Base-by-base conservation (phyloP, 495 filamentous ascomycete species). In the Glonium stellatum region DNA sequence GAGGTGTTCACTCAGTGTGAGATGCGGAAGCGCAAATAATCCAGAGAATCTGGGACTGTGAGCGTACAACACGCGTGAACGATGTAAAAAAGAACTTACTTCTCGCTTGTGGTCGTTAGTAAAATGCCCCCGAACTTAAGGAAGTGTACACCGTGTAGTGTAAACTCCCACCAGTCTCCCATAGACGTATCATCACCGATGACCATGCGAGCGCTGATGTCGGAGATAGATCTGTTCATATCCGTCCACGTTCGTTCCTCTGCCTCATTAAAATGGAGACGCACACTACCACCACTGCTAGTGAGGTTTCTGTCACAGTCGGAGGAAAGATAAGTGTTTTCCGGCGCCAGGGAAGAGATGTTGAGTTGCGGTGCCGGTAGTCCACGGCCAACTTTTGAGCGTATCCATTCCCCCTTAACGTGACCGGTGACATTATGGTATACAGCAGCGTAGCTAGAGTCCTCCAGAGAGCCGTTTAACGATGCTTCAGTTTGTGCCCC, bases 21-120 rank as follows among this genome's bases (percentile, higher is more conserved):
- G 81, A 73, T 97, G 90, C 21, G 93, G 92, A 59, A 97, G 72
- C 22, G 86, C 84, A 69, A 96, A 95, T 34, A 97, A 82, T 39
- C 93, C 93, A 21, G 85, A 80, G 69, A 91, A 97, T 54, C 76
- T 78, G 51, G 18, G 19, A 41, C 13, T 53, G 49, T 52, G 31
- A 56, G 27, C 34, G 13, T 52, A 23, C 42, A 31, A 52, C 13
- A 19, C 22, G 9, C 19, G 19, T 18, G 22, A 58, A 37, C 27
- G 6, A 51, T 50, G 41, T 50, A 15, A 9, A 64, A n/a, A 22
- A 63, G 34, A 19, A 60, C 73, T 57, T 56, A 78, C 75, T 95
- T 96, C 70, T 95, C 88, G 67, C 88, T 95, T 12, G 91, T 89
- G 0, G 93, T 97, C 8, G 84, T 88, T 54, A 97, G 70, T 15